Evolutionary conservation across 2,329 filamentous ascomycete genomes (phyloP).

Genomic region (Zasmidium cellare): DNA sequence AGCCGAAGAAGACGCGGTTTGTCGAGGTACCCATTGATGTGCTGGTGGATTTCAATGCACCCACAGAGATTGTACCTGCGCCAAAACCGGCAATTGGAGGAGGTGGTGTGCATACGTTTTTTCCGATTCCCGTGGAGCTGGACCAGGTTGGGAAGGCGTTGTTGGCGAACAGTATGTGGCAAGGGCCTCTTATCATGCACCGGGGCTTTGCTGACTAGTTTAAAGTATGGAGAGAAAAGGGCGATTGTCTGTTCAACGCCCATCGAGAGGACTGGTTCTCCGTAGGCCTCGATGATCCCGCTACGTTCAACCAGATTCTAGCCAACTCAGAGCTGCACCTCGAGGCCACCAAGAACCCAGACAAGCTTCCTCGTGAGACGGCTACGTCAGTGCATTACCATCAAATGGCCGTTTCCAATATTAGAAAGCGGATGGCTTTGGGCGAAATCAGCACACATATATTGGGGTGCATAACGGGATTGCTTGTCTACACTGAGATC

Average conservation of each 20-base stretch:
- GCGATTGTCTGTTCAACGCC: constrained; percentile 2
- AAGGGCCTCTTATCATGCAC: background rate
- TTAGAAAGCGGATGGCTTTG: background rate
- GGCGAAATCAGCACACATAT: background rate
- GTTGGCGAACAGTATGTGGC: constrained; percentile 5
- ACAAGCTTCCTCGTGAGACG: constrained; percentile 2
- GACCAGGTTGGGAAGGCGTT: constrained; percentile 5
- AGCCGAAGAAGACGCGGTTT: constrained; percentile 11
- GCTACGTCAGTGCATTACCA: constrained; percentile 1
- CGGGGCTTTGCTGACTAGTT: background rate
- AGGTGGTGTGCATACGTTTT: constrained; percentile 6
- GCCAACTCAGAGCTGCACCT: constrained; percentile 13
- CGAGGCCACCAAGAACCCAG: constrained; percentile 2
- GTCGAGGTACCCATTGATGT: constrained; percentile 3
- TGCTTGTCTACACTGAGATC: constrained; percentile 8
- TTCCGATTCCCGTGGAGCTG: constrained; percentile 5
- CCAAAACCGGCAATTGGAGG: constrained; percentile 8
- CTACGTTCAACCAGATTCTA: constrained; percentile 10
- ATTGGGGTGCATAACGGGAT: constrained; percentile 5
- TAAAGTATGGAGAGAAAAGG: background rate
- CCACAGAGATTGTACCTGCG: background rate
- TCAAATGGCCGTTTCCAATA: constrained; percentile 4
- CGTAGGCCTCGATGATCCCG: constrained; percentile 4
- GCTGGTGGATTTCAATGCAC: background rate
- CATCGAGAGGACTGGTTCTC: constrained; percentile 6